Evolutionary conservation across 495 filamentous ascomycete species (phyloP), one percentile per base, ranked within the genome.

Genomic region (Aspergillus mulundensis): DNA sequence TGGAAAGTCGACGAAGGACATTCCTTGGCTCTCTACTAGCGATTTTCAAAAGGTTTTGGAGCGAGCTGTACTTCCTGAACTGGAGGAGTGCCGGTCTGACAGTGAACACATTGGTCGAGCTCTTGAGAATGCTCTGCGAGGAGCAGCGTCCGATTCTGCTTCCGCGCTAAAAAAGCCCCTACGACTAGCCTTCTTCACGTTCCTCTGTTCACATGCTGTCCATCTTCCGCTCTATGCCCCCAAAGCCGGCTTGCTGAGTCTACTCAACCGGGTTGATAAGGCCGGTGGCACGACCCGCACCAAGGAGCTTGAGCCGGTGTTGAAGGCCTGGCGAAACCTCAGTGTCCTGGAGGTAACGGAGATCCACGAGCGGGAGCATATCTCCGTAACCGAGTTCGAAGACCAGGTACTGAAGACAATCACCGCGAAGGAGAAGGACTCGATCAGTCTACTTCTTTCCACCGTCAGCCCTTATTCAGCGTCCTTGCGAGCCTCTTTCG

Each of bases 51-150:
- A 81, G 46, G 70, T 96, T 11, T 58, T 96, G 7, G 70, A 79
- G 16, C 80, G 78, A 18, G 72, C 86, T 21, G 67, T 97, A 30
- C 64, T 88, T 20, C 86, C 88, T 2, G 81, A 75, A 5, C 64
- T 97, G 16, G 91, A 96, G 64, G 92, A 96, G 68, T 92, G 85
- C 61, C 78, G 90, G 10, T 72, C 95, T 18, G 91, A 96, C 65
- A 70, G 80, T 5, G 80, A 74, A 32, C 79, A 91, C 40, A 71
- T 93, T 21, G 70, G 76, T 10, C 78, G 77, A 19, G 75, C 80
- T 7, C 62, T 95, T n/a, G 80, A 80, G 47, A 76, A 73, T 44
- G 69, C 74, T 1, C 59, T 91, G 20, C 77, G 84, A 43, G 75
- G 80, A 48, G 65, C 71, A 25, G 53, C 66, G 8, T 61, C 70